A percentile compares a stretch with the other conserved stretches of the same genome.
Conservation (phyloP, 164 flowering plant genomes). For the Umbilicus rupestris region DNA sequence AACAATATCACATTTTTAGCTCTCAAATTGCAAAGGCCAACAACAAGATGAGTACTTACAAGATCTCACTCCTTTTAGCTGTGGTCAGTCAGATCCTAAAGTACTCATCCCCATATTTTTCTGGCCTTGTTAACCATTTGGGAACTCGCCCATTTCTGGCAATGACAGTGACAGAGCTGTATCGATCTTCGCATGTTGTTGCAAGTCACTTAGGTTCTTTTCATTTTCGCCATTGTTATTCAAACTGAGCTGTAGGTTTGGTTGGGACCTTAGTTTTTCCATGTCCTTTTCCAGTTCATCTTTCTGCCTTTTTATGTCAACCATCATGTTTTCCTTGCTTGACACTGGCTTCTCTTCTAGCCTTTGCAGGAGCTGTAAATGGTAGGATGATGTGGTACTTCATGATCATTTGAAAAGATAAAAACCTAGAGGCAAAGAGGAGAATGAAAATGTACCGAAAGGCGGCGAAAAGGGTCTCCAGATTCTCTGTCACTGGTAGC, state of each 20-base stretch:
- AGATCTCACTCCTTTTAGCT: slow-evolving; percentile 26
- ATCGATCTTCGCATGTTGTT: neutral
- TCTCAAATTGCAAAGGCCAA: neutral
- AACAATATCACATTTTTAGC: neutral
- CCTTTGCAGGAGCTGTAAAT: no score
- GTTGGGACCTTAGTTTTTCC: neutral
- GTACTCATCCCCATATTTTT: slow-evolving; percentile 11
- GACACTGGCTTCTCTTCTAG: no score
- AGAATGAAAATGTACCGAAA: no score
- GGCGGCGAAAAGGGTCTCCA: no score
- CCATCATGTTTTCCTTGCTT: neutral
- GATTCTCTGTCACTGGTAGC: no score
- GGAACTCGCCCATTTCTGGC: no score
- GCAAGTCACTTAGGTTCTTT: no score
- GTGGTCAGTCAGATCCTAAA: slow-evolving; percentile 11
- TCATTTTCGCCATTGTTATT: neutral
- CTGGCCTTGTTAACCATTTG: neutral
- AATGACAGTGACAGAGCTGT: slow-evolving; percentile 35
- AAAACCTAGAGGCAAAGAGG: no score
- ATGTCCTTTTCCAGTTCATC: neutral
- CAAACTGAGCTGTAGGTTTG: slow-evolving; percentile 2
- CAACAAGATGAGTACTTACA: slow-evolving; percentile 25
- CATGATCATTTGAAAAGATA: no score
- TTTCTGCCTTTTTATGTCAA: no score
- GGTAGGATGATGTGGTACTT: no score